Conservation (phyloP, 164 flowering plant genomes). For the Nymphaea colorata region DNA sequence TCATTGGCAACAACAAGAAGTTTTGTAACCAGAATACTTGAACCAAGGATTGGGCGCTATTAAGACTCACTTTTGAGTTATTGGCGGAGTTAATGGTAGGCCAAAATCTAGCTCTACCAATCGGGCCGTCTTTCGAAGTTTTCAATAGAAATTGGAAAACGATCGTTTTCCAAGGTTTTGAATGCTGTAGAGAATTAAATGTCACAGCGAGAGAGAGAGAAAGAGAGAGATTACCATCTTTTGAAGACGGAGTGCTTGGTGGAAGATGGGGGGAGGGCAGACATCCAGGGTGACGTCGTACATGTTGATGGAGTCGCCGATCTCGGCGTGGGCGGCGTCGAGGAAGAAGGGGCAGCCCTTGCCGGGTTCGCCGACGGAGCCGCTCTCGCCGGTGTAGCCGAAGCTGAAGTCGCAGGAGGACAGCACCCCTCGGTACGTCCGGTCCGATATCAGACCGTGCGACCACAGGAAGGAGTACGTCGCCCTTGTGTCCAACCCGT, state of each 20-base stretch:
- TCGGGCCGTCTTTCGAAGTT: too few species aligned
- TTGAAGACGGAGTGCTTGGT: neutral
- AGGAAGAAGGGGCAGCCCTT: neutral
- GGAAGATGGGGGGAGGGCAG: conserved; percentile 4
- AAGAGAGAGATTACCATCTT: conserved; percentile 4
- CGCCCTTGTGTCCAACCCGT: conserved; percentile 4
- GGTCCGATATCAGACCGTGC: conserved; percentile 4
- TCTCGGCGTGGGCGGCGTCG: neutral
- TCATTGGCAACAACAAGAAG: too few species aligned
- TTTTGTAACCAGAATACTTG: too few species aligned
- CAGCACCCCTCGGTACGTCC: neutral
- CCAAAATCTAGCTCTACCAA: too few species aligned
- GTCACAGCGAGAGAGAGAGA: conserved; percentile 2
- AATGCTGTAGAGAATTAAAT: too few species aligned
- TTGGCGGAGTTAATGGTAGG: too few species aligned
- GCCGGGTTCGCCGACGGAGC: neutral
- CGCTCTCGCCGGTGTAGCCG: conserved; percentile 2
- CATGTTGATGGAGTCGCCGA: conserved; percentile 4
- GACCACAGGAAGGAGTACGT: conserved; percentile 7
- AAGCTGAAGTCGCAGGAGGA: conserved; percentile 1
- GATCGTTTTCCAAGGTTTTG: too few species aligned
- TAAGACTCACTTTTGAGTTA: too few species aligned
- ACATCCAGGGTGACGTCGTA: conserved; percentile 5
- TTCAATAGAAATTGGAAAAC: too few species aligned
- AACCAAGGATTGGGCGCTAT: too few species aligned